Base-by-base conservation (phyloP, 2,329 filamentous ascomycete genomes). In the Penicillium decumbens region DNA sequence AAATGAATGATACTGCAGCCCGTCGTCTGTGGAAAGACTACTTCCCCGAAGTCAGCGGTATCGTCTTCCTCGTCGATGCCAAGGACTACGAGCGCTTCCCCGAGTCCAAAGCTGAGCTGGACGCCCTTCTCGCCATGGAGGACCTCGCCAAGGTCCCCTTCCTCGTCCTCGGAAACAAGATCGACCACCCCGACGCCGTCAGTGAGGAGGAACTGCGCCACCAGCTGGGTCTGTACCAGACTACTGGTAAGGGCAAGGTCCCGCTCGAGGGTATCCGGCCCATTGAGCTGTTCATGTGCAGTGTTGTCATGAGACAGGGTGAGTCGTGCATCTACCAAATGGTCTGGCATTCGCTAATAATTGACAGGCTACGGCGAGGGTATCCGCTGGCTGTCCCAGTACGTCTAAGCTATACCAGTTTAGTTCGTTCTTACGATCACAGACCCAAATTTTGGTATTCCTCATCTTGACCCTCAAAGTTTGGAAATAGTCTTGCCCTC, bases 261-360 rank as follows among this genome's bases (percentile, higher is more conserved):
- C 88, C 87, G 57, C 79, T 93, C 60, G 91, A 95, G 78, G 89
- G 89, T 29, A 95, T 95, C 73, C 81, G 91, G 63, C 89, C 91
- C 23, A 92, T 98, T 67, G 93, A 98, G 80, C 83, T 97, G 56
- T 97, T 97, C 75, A 95, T 98, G 93, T 97, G 91, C 82, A 95
- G 89, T 65, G 91, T 97, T 61, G 92, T 97, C 56, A 95, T 96
- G 89, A 83, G 92, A 73, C 92, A 97, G 79, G 93, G 83, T 86
- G 63, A 62, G 80, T 74, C 54, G 37, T 43, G 32, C 15, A 18
- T 9, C 18, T n/a, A 5, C 6, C 7, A 28, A 28, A 28, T 28
- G 3, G 8, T 4, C 20, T n/a, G 38, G 35, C 25, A 15, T 37
- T 24, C 37, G 42, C 43, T 54, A 44, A 50, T 40, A 27, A 9